Conservation (phyloP, 305 asterid genomes). For the Euphrasia arctica region DNA sequence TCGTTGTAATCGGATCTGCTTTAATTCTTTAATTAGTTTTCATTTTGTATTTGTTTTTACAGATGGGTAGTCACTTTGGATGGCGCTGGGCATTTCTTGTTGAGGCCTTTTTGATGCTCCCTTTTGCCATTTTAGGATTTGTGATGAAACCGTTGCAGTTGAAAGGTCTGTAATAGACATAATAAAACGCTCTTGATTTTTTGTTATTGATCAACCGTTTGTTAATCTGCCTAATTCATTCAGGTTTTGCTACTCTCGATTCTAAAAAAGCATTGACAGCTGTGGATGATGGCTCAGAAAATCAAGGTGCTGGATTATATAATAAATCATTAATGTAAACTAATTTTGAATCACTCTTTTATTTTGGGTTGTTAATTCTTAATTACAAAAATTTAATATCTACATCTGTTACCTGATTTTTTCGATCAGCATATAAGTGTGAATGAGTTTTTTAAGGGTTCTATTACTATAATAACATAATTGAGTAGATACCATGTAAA, state of each 20-base stretch:
- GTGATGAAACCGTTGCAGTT: constrained; percentile 85
- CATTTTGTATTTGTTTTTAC: constrained; percentile 24
- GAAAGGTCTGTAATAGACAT: constrained; percentile 56
- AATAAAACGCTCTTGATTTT: constrained; percentile 5
- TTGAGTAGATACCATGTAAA: background rate
- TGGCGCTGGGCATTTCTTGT: constrained; percentile 96
- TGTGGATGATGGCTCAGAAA: constrained; percentile 43
- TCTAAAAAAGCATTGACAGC: constrained; percentile 45
- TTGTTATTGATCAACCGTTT: constrained; percentile 23
- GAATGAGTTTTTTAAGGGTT: too few species aligned
- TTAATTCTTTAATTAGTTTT: background rate
- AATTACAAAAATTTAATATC: constrained; percentile 7
- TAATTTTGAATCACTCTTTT: constrained; percentile 4
- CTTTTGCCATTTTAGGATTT: constrained; percentile 89
- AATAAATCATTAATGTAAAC: constrained; percentile 17
- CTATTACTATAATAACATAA: background rate
- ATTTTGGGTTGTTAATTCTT: constrained; percentile 2
- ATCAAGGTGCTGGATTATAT: constrained; percentile 46
- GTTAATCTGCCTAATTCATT: constrained; percentile 30
- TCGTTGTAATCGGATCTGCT: background rate
- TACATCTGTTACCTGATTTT: constrained; percentile 6
- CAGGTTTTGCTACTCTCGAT: constrained; percentile 65
- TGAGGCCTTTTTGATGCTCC: constrained; percentile 91
- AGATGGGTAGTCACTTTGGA: constrained; percentile 63
- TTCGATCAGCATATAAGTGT: background rate